phyloP scores from a whole-genome alignment of 305 asterid species.

The Solanum hybrid region DNA sequence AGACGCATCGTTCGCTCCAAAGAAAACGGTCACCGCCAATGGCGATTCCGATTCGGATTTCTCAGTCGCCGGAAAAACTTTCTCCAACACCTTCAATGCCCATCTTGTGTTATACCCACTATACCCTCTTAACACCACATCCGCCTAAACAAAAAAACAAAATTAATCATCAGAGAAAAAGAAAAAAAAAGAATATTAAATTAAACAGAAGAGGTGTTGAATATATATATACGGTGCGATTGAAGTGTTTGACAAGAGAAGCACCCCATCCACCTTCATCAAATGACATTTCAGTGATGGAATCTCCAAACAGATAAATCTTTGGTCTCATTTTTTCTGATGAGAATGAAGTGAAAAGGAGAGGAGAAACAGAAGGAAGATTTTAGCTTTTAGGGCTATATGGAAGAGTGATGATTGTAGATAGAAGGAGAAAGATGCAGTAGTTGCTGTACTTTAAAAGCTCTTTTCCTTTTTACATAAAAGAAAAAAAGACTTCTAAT shows the following conservation, averaged over 20 bases:
- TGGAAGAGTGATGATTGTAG: not conserved
- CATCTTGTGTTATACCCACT: constrained; percentile 84
- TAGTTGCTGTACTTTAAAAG: not conserved
- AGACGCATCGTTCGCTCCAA: constrained; percentile 81
- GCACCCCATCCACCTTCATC: constrained; percentile 80
- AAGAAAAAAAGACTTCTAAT: not conserved
- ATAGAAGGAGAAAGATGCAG: not conserved
- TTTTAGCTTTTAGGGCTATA: not conserved
- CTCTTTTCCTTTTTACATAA: not conserved
- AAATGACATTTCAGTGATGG: constrained; percentile 75
- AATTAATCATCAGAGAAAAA: not conserved
- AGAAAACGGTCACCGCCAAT: constrained; percentile 65
- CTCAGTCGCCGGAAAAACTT: constrained; percentile 40
- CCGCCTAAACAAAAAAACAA: constrained; percentile 30
- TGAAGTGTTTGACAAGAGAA: constrained; percentile 64
- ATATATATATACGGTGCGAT: constrained; percentile 39
- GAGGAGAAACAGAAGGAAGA: not conserved
- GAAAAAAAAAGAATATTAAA: too few relatives aligned
- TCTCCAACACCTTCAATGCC: constrained; percentile 52
- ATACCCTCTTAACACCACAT: constrained; percentile 80
- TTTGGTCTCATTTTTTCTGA: constrained; percentile 52
- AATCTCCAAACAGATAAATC: constrained; percentile 85
- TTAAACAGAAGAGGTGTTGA: not conserved
- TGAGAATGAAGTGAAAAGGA: not conserved
- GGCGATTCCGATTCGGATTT: constrained; percentile 22